Evolutionary conservation across 495 filamentous ascomycete species (phyloP).

Genomic region (Podospora bellae-mahoneyi): DNA sequence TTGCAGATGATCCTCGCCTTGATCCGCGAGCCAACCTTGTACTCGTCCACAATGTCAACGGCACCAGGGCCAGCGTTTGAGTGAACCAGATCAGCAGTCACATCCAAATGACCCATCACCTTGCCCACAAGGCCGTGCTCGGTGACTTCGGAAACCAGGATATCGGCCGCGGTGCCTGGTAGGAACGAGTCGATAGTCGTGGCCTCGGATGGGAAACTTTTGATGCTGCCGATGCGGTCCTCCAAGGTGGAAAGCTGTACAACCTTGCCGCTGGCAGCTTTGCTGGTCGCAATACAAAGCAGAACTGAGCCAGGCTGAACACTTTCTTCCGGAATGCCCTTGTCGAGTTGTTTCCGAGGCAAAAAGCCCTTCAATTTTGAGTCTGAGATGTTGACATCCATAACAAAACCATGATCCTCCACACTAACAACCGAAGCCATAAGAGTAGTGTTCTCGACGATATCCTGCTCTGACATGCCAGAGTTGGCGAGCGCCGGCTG

Average conservation of each 20-base stretch:
- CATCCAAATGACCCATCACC: constrained; percentile 86
- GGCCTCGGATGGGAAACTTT: constrained; percentile 64
- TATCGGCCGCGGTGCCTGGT: constrained; percentile 82
- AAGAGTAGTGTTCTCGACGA: constrained; percentile 67
- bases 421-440: constrained; percentile 87
- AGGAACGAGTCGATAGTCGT: constrained; percentile 87
- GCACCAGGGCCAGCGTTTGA: constrained; percentile 65
- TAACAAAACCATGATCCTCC: constrained; percentile 91
- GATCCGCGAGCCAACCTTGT: constrained; percentile 75
- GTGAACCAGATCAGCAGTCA: constrained; percentile 85
- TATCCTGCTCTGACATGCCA: constrained; percentile 63
- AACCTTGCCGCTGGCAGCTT: constrained; percentile 72
- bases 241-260: constrained; percentile 78
- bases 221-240: constrained; percentile 66
- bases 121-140: constrained; percentile 63
- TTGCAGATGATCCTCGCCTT: constrained; percentile 84
- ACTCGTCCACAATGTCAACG: constrained; percentile 66
- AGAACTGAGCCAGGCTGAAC: constrained; percentile 66
- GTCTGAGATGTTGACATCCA: constrained; percentile 79
- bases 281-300: constrained; percentile 74
- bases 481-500: constrained; percentile 71
- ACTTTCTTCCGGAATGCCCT: constrained; percentile 62
- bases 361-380: constrained; percentile 74
- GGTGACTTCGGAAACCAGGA: constrained; percentile 73
- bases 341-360: constrained; percentile 76